Base-by-base conservation (phyloP, 163 green algal species). In the Coccomyxa subellipsoidea region DNA sequence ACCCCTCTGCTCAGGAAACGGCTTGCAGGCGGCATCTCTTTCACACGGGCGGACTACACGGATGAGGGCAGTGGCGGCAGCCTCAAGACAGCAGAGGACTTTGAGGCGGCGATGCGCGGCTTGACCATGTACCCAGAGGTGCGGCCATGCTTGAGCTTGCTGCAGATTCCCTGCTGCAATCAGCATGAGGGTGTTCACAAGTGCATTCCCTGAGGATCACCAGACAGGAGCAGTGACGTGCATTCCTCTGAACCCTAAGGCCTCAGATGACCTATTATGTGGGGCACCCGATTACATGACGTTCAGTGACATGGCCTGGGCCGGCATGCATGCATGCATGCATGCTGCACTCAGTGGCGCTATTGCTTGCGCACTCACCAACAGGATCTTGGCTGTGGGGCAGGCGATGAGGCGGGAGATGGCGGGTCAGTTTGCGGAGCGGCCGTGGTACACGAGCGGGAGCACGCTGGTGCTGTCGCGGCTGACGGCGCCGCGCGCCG, bases 361-460 rank as follows among this genome's bases (percentile, higher is more conserved):
- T n/a, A n/a, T n/a, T n/a, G n/a, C n/a, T n/a, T n/a, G n/a, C n/a
- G n/a, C n/a, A n/a, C n/a, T n/a, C n/a, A n/a, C n/a, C n/a, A n/a
- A n/a, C n/a, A n/a, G n/a, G n/a, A n/a, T n/a, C n/a, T n/a, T n/a
- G n/a, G n/a, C n/a, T n/a, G n/a, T n/a, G 47, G 47, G 31, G 40
- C 76, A 80, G 76, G 76, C 39, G 31, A 80, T 80, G 76, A 7
- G 39, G n/a, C 0, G 2, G 18, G 35, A 38, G 29, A 80, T 80
- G 10, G 76, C 76, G n/a, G n/a, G 40, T 39, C 76, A 80, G 76
- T 40, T 80, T 27, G 40, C 40, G 76, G 40, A 71, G 76, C 76
- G 76, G 40, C 76, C 76, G 29, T 80, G 76, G 76, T 80, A 72
- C 76, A 54, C 40, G 27, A 80, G 76, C 40, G 76, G 76, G n/a